Evolutionary conservation across 2,329 filamentous ascomycete species (phyloP).

Genomic region (Botryosphaeria dothidea): DNA sequence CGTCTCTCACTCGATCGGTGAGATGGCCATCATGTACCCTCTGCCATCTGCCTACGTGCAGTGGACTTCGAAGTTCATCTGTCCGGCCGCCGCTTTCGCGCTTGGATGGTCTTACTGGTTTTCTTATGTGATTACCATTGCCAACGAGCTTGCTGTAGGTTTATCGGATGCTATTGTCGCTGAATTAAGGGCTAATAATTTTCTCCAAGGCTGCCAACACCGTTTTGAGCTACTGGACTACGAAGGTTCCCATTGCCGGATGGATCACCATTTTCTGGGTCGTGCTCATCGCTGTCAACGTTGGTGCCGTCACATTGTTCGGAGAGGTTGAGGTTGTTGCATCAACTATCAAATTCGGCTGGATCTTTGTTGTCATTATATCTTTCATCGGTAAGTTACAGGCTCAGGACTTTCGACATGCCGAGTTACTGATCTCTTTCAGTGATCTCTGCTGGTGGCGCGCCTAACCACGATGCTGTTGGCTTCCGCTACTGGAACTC

Average conservation of each 20-base stretch:
- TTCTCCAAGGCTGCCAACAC: conserved; percentile 40
- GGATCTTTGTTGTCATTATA: conserved; percentile 52
- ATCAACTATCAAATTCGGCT: conserved; percentile 49
- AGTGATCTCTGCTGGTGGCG: conserved; percentile 49
- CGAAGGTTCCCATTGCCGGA: conserved; percentile 43
- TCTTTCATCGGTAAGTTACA: conserved; percentile 34
- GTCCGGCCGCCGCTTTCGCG: conserved; percentile 45
- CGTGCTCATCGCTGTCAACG: conserved; percentile 42
- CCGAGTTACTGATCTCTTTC: background rate
- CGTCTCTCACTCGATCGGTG: conserved; percentile 49
- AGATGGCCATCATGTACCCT: conserved; percentile 51
- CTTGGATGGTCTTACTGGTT: conserved; percentile 53
- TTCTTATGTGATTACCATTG: conserved; percentile 46
- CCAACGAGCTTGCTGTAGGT: conserved; percentile 32
- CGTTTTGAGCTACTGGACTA: conserved; percentile 48
- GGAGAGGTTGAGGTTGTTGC: conserved; percentile 49
- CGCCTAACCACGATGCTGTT: conserved; percentile 38
- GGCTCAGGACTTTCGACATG: background rate
- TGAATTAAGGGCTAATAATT: background rate
- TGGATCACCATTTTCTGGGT: conserved; percentile 49
- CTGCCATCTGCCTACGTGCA: conserved; percentile 50
- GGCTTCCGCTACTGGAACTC: conserved; percentile 51
- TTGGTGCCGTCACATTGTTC: conserved; percentile 47
- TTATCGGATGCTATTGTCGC: no score
- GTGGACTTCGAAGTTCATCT: conserved; percentile 49